Conservation (phyloP, 352 stramenopile species). For the Pythium inflatum region DNA sequence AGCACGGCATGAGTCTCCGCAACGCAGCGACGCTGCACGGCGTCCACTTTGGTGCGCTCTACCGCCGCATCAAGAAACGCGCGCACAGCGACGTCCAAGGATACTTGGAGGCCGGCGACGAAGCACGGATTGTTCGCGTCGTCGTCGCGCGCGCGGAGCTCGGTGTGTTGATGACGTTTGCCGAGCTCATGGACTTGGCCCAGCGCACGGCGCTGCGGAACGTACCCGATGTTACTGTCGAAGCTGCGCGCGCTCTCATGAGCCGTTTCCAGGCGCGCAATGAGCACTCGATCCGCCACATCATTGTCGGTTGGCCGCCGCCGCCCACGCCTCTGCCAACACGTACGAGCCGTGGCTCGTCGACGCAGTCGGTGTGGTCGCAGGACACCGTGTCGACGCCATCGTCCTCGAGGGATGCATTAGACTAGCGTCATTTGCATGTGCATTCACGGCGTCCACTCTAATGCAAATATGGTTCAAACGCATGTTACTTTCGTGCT, state of each 20-base stretch:
- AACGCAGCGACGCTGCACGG: slow-evolving; percentile 62
- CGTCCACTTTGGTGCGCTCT: slow-evolving; percentile 70
- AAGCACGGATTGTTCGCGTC: slow-evolving; percentile 68
- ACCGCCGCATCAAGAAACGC: slow-evolving; percentile 66
- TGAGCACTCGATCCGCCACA: slow-evolving; percentile 63
- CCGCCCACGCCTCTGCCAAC: slow-evolving; percentile 30
- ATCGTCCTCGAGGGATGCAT: no score
- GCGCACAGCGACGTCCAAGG: slow-evolving; percentile 44
- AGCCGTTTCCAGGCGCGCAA: slow-evolving; percentile 60
- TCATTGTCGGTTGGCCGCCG: slow-evolving; percentile 67
- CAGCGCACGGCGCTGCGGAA: slow-evolving; percentile 61
- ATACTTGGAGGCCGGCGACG: slow-evolving; percentile 74
- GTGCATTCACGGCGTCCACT: no score
- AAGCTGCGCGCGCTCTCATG: slow-evolving; percentile 50
- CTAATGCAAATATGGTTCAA: no score
- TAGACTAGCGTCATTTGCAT: no score
- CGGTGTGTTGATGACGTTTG: slow-evolving; percentile 70
- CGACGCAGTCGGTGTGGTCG: no score
- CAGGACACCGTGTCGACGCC: no score
- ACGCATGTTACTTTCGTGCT: no score
- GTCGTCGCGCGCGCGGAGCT: slow-evolving; percentile 72
- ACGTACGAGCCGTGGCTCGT: background rate
- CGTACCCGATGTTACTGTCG: slow-evolving; percentile 60
- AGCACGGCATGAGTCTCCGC: slow-evolving; percentile 72
- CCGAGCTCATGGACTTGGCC: slow-evolving; percentile 67